Percentiles rank a stretch among this genome's conserved stretches.
Evolutionary conservation across 2,329 filamentous ascomycete genomes (phyloP).

Genomic region (Fusarium liriodendri): DNA sequence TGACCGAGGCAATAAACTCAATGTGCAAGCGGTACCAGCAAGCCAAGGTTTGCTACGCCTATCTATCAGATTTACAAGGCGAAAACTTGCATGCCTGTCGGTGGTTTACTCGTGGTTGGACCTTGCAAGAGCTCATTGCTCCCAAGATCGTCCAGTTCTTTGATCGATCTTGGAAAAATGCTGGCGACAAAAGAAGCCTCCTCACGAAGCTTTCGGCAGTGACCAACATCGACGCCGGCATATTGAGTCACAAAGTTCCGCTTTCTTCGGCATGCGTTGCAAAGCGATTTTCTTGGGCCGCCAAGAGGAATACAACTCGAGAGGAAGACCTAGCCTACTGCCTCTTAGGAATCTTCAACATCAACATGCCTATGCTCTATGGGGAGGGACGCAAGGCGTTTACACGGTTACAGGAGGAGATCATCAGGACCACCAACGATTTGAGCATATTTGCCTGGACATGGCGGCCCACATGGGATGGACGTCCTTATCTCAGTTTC

Average conservation of each 20-base stretch:
- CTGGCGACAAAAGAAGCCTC: neutral
- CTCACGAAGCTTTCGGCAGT: neutral
- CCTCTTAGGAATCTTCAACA: neutral
- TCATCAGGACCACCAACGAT: neutral
- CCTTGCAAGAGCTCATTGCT: neutral
- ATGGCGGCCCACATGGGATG: neutral
- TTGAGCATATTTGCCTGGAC: neutral
- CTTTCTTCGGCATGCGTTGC: neutral
- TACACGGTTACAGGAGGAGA: neutral
- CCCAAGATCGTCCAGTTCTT: neutral
- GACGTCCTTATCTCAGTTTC: neutral
- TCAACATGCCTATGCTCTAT: neutral
- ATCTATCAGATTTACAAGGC: neutral
- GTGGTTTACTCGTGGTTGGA: neutral
- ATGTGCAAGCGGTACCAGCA: conserved; percentile 15
- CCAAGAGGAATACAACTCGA: neutral
- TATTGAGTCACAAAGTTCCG: neutral
- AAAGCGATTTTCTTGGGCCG: neutral
- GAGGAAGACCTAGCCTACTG: neutral
- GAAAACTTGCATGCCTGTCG: neutral
- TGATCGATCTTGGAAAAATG: neutral
- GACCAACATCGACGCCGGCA: neutral
- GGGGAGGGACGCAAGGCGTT: neutral
- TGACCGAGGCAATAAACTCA: conserved; percentile 15
- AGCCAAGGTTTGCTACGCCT: conserved; percentile 4